Evolutionary conservation across 202 grass and related monocot genomes (phyloP).

Genomic region (Panicum virgatum): DNA sequence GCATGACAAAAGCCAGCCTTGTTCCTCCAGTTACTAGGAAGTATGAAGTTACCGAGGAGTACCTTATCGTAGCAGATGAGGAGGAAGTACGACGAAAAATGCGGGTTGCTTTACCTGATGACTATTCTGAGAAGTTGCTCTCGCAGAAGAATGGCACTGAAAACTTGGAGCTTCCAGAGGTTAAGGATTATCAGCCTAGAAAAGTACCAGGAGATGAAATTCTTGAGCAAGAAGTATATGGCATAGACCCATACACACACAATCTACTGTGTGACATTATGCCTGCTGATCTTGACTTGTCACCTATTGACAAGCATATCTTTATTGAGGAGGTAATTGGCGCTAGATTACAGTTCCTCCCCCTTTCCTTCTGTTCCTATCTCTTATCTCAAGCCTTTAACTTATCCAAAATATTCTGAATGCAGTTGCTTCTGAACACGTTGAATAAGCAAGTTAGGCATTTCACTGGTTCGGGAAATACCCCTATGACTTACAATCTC

Average conservation of each 20-base stretch:
- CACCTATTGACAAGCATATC: conserved; percentile 63
- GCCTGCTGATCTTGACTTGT: conserved; percentile 72
- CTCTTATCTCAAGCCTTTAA: conserved; percentile 32
- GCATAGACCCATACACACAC: conserved; percentile 97
- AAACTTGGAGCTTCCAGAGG: conserved; percentile 94
- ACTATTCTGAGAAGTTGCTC: conserved; percentile 88
- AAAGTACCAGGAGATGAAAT: conserved; percentile 78
- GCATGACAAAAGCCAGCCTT: conserved; percentile 98
- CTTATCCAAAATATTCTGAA: conserved; percentile 17
- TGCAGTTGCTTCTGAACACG: conserved; percentile 79
- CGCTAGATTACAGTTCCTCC: neutral
- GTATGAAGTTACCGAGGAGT: conserved; percentile 93
- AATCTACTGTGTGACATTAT: conserved; percentile 90
- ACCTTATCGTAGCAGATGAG: conserved; percentile 91
- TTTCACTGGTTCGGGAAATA: conserved; percentile 89
- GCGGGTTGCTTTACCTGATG: conserved; percentile 89
- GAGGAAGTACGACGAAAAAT: conserved; percentile 93
- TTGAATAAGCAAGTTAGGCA: conserved; percentile 92
- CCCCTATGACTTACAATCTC: conserved; percentile 89
- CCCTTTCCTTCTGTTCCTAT: neutral
- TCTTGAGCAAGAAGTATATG: conserved; percentile 98
- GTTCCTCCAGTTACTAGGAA: conserved; percentile 98
- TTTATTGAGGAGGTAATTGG: conserved; percentile 95
- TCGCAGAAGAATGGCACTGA: conserved; percentile 86
- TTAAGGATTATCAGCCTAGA: conserved; percentile 95